These are phyloP conservation scores for Lactarius evosmus DNA, from an alignment of 768 basidiomycete genomes.

Conservation along the genomic window DNA sequence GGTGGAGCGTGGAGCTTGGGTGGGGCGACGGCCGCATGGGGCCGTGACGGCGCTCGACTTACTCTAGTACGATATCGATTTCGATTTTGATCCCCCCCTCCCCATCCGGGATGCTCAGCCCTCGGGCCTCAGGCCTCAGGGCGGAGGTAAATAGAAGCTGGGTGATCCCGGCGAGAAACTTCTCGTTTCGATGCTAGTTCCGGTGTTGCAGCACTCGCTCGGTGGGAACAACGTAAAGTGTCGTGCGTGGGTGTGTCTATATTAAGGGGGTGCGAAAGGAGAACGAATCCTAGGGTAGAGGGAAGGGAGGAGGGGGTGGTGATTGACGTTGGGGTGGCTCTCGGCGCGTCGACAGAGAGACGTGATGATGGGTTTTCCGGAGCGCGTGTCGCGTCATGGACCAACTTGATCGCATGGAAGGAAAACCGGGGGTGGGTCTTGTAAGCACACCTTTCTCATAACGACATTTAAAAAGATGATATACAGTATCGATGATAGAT, in stretches of 20 bases:
- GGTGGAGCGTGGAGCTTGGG: neutral
- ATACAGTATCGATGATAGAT: too few species aligned
- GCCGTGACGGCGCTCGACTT: neutral
- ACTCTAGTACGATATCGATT: neutral
- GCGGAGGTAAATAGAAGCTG: neutral
- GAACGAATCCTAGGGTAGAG: neutral
- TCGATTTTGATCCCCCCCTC: neutral
- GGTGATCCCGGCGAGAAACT: neutral
- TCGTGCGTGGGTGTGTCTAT: neutral
- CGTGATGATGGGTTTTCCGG: too few species aligned
- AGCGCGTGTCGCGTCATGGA: neutral
- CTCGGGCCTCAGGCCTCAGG: too few species aligned
- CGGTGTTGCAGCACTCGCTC: too few species aligned
- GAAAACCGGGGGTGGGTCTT: neutral
- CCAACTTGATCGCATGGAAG: slow-evolving; percentile 19
- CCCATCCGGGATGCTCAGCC: neutral
- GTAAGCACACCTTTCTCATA: slow-evolving; percentile 4
- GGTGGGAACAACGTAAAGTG: too few species aligned
- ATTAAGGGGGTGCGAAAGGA: neutral
- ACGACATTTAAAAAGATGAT: neutral
- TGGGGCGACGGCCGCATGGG: neutral
- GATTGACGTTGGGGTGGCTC: neutral
- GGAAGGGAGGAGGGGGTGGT: neutral
- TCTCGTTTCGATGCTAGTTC: neutral
- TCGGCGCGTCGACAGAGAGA: neutral